A percentile compares a stretch with the other conserved stretches of the same genome.
Conservation (phyloP, 768 basidiomycete genomes). For the Russula brevipes region DNA sequence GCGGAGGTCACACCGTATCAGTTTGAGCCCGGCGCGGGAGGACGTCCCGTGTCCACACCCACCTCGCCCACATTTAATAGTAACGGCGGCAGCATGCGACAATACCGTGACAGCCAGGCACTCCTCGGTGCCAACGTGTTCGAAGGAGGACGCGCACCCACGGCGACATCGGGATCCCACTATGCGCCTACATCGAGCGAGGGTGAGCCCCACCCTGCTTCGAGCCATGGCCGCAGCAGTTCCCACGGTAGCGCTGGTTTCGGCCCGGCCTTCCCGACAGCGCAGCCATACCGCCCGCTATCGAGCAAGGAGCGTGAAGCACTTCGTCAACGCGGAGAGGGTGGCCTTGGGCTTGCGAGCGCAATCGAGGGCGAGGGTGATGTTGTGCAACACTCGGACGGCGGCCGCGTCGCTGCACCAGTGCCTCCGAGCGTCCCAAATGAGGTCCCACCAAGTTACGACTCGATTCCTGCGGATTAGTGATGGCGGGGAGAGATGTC, state of each 20-base stretch:
- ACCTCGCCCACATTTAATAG: conserved; percentile 2
- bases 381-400: conserved; percentile 32
- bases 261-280: background rate
- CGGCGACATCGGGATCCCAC: conserved; percentile 25
- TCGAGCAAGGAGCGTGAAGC: conserved; percentile 33
- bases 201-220: background rate
- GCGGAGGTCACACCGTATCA: conserved; percentile 24
- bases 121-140: conserved; percentile 27
- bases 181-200: conserved; percentile 22
- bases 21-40: conserved; percentile 27
- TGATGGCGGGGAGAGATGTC: background rate
- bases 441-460: conserved; percentile 26
- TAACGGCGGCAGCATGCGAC: conserved; percentile 28
- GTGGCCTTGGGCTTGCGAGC: conserved; percentile 28
- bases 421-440: conserved; percentile 13
- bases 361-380: conserved; percentile 17
- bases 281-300: conserved; percentile 21
- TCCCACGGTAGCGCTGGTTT: background rate
- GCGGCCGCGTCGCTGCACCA: conserved; percentile 21
- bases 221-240: background rate
- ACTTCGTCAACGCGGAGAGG: conserved; percentile 19
- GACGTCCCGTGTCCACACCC: conserved; percentile 22
- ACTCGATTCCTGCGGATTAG: conserved; percentile 1
- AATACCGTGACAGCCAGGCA: conserved; percentile 25
- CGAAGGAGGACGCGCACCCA: conserved; percentile 22